These are phyloP conservation scores for Euphorbia schlechtendalii DNA, from an alignment of 441 rosid genomes.

Conservation along the genomic window DNA sequence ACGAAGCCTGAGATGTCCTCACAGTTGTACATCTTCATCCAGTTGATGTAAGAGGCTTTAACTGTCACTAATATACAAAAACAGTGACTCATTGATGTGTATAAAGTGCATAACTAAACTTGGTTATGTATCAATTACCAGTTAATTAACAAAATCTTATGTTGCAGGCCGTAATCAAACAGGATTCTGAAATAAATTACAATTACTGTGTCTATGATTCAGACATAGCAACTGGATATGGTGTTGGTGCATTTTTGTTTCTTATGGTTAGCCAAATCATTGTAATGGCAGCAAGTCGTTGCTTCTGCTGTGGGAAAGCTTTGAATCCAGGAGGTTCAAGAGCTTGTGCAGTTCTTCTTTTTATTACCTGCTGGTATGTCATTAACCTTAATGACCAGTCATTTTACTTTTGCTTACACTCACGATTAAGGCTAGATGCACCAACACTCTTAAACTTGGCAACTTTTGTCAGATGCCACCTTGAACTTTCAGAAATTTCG, in stretches of 20 bases:
- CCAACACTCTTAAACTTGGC: too few relatives aligned
- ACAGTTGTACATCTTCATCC: too few relatives aligned
- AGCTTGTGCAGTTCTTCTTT: constrained; percentile 69
- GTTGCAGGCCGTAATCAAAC: constrained; percentile 48
- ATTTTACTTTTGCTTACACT: too few relatives aligned
- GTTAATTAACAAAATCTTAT: constrained; percentile 11
- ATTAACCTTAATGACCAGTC: not conserved
- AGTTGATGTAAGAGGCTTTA: too few relatives aligned
- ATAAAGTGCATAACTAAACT: too few relatives aligned
- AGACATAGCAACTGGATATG: constrained; percentile 73
- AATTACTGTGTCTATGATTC: constrained; percentile 65
- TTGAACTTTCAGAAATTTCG: too few relatives aligned
- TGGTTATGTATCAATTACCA: too few relatives aligned
- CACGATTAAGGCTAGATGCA: too few relatives aligned
- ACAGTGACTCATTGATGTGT: not conserved
- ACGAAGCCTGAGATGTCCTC: too few relatives aligned
- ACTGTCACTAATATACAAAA: too few relatives aligned
- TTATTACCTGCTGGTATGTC: constrained; percentile 74
- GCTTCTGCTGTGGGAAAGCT: constrained; percentile 82
- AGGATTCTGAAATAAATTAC: constrained; percentile 43
- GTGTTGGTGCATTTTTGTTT: constrained; percentile 61
- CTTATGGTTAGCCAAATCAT: constrained; percentile 61
- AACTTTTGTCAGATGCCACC: too few relatives aligned
- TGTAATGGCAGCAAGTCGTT: constrained; percentile 60
- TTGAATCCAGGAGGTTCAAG: constrained; percentile 71